Evolutionary conservation across 73 alveolate genomes (phyloP).

Genomic region (Tetrahymena borealis): DNA sequence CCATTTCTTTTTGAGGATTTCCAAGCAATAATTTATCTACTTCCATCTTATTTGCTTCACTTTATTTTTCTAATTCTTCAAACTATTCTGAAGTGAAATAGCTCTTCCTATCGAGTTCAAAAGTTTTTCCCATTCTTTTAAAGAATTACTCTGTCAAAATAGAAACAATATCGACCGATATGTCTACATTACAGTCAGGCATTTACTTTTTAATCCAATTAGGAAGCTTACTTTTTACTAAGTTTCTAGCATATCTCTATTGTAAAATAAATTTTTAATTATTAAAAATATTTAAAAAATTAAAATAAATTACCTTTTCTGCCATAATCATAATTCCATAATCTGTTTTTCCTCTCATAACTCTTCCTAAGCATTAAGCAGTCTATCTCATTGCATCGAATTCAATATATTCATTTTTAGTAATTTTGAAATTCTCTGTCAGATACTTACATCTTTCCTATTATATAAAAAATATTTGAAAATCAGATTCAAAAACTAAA

Average conservation of each 20-base stretch:
- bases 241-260: conserved; percentile 50
- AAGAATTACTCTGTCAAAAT: background rate
- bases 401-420: conserved; percentile 72
- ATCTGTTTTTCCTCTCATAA: conserved; percentile 62
- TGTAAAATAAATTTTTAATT: background rate
- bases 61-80: background rate
- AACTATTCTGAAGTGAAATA: background rate
- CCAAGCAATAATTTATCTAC: background rate
- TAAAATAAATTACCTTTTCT: conserved; percentile 32
- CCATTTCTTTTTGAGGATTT: background rate
- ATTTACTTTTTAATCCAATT: conserved; percentile 53
- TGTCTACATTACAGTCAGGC: background rate
- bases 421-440: conserved; percentile 64
- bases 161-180: background rate
- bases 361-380: conserved; percentile 74
- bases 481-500: background rate
- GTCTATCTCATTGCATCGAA: conserved; percentile 86
- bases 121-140: background rate
- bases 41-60: background rate
- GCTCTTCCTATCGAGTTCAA: background rate
- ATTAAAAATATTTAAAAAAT: background rate
- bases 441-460: conserved; percentile 68
- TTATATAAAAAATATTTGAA: background rate
- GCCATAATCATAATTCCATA: conserved; percentile 79
- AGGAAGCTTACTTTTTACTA: conserved; percentile 56